Evolutionary conservation across 306 rosid species (phyloP), one percentile per base, ranked within the genome.

Genomic region (Myrica gale): DNA sequence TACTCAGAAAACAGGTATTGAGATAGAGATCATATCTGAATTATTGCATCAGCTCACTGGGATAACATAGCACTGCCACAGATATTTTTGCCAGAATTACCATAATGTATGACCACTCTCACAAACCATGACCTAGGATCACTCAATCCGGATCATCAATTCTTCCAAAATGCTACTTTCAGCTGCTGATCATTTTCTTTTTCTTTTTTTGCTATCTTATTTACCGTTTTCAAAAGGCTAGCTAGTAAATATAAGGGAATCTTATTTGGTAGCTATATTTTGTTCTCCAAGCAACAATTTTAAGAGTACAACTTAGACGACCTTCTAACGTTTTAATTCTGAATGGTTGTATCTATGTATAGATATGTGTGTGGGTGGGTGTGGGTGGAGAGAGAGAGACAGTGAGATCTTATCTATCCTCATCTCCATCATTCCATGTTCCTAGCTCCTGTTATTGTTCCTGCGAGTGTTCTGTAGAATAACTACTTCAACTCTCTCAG

Each of bases 1-100:
- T 81, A 72, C 97, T 91, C 75, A 85, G 84, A 69, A 89, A 90
- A 82, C 98, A 94, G 98, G 98, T 94, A 74, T 71, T 56, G 74
- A 72, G 65, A 65, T 60, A 9, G 17, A 51, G 83, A 72, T 70
- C 32, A 77, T 53, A 55, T 55, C 41, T 69, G 5, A 43, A 32
- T 61, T 66, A 23, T 61, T 71, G 51, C 5, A 48, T 3, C 43
- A 37, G 50, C 71, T 9, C 5, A 54, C 72, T 77, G 48, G 69
- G 54, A 42, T 43, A 11, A 54, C 54, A 63, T 41, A 6, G 70
- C 55, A 54, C 26, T 41, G 10, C 11, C n/a, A n/a, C n/a, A 52
- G 53, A 63, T 9, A 50, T 44, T 41, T 57, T 63, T 57, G 20
- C 58, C 58, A 54, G 58, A 54, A n/a, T 54, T n/a, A 41, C 46